Conservation (phyloP, 2,329 filamentous ascomycete genomes). For the Talaromyces atroroseus region DNA sequence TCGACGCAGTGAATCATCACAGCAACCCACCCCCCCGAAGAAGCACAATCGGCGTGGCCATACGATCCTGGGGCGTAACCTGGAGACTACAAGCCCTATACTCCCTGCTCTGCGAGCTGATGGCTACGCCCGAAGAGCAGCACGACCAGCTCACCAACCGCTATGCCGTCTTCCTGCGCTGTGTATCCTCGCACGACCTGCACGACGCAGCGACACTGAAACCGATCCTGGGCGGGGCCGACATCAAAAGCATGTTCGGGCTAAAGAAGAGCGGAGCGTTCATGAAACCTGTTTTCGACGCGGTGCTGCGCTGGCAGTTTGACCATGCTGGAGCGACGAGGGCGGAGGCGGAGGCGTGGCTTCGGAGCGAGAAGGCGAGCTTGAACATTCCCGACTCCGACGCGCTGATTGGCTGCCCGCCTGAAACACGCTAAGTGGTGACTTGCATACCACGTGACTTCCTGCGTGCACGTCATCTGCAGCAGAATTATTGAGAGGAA, state of each 20-base stretch:
- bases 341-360: neutral
- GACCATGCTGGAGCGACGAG: neutral
- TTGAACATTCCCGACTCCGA: constrained; percentile 4
- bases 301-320: constrained; percentile 4
- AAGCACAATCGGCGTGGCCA: constrained; percentile 1
- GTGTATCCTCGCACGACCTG: neutral
- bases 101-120: neutral
- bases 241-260: constrained; percentile 2
- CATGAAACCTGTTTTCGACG: neutral
- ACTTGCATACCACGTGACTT: constrained; percentile 8
- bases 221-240: neutral
- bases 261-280: constrained; percentile 3
- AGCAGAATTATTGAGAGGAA: too few species aligned
- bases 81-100: constrained; percentile 7
- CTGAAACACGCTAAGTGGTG: constrained; percentile 13
- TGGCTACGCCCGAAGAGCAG: neutral
- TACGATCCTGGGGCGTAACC: constrained; percentile 6
- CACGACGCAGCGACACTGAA: neutral
- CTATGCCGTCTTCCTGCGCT: neutral
- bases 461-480: too few species aligned
- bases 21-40: neutral
- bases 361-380: neutral
- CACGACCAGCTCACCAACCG: neutral
- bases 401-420: neutral
- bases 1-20: neutral